A percentile compares a stretch with the other conserved stretches of the same genome.
Conservation (phyloP, 768 basidiomycete genomes). For the Strobilomyces dryophilus region DNA sequence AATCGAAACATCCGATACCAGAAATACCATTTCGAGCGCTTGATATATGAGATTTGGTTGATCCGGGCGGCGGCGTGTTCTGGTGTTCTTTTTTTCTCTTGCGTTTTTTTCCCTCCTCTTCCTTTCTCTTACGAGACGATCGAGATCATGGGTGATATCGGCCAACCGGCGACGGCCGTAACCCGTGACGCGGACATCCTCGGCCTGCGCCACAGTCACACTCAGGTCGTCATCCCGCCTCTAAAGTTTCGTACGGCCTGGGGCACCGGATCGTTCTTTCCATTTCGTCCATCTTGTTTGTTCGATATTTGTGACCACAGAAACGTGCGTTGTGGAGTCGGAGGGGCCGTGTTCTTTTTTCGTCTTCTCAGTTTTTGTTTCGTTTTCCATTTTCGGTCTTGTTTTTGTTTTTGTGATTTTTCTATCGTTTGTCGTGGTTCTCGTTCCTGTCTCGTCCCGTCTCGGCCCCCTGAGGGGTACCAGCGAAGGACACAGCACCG, state of each 20-base stretch:
- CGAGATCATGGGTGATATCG: slow-evolving; percentile 4
- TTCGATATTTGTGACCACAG: background rate
- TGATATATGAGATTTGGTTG: slow-evolving; percentile 10
- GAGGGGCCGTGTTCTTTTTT: background rate
- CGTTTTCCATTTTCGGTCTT: too few relatives aligned
- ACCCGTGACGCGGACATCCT: slow-evolving; percentile 3
- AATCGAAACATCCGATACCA: slow-evolving; percentile 22
- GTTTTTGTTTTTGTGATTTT: background rate
- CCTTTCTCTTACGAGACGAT: slow-evolving; percentile 11
- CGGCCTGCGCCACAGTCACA: slow-evolving; percentile 3
- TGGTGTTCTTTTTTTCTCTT: background rate
- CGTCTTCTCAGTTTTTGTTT: too few relatives aligned
- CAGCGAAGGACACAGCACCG: background rate
- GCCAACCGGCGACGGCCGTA: background rate
- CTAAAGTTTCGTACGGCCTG: too few relatives aligned
- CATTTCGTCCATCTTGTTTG: background rate
- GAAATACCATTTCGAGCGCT: slow-evolving; percentile 6
- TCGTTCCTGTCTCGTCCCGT: background rate
- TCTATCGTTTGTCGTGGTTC: background rate
- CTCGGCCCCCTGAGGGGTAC: background rate
- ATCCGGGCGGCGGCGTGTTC: slow-evolving; percentile 7
- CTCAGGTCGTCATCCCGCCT: background rate
- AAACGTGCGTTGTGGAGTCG: slow-evolving; percentile 11
- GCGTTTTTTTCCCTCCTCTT: background rate
- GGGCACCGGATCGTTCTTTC: background rate